These are phyloP conservation scores for Hypoxylon sp. DNA, from an alignment of 2,329 filamentous ascomycete species.

Conservation along the genomic window DNA sequence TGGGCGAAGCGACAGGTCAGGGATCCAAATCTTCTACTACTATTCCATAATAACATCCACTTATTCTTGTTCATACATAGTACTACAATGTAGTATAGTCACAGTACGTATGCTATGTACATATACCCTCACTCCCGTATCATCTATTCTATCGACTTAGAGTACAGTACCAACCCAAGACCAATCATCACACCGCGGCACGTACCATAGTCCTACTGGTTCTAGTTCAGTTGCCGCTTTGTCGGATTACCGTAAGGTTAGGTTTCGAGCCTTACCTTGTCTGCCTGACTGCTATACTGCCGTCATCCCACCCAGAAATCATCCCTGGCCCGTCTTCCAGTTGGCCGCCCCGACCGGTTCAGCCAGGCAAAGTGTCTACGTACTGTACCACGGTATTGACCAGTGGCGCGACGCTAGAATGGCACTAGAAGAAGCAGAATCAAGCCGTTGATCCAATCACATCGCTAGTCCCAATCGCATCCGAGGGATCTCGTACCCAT, in stretches of 20 bases:
- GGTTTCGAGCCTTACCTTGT: constrained; percentile 29
- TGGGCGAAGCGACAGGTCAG: no score
- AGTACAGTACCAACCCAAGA: no score
- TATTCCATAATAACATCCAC: no score
- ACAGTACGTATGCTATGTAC: no score
- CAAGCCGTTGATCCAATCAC: constrained; percentile 39
- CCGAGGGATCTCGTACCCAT: constrained; percentile 39
- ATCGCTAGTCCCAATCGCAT: constrained; percentile 21
- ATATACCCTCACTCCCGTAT: no score
- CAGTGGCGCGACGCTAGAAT: constrained; percentile 49
- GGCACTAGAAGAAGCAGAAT: constrained; percentile 48
- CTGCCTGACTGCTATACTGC: constrained; percentile 25
- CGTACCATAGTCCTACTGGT: constrained; percentile 13
- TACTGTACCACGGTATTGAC: constrained; percentile 24
- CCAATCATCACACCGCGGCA: constrained; percentile 21
- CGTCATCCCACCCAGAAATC: constrained; percentile 26
- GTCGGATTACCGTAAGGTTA: constrained; percentile 16
- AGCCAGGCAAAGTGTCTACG: constrained; percentile 28
- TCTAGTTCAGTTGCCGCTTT: constrained; percentile 31
- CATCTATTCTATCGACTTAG: no score
- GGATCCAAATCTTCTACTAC: no score
- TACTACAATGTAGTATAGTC: no score
- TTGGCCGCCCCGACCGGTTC: constrained; percentile 24
- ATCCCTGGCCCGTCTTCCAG: constrained; percentile 6
- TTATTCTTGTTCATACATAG: no score